Evolutionary conservation across 768 basidiomycete genomes (phyloP), one percentile per base, ranked within the genome.

Genomic region (Heimioporus sp.): DNA sequence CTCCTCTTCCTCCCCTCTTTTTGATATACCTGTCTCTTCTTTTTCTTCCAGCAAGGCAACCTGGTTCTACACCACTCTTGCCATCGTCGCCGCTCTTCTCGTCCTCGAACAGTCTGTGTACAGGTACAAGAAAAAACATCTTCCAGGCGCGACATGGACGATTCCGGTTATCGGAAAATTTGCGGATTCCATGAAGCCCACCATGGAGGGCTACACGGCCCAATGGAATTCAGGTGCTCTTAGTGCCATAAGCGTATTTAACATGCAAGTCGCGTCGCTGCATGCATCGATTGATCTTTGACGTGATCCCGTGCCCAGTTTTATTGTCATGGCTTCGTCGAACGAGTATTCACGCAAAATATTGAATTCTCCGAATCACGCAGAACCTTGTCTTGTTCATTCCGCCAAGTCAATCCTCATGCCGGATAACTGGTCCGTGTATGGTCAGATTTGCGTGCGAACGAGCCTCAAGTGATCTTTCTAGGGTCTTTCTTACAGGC

Each of bases 121-220:
- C 70, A 78, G 96, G 34, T 80, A 79, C 65, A 95, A 97, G 75
- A 98, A 98, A 65, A 81, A 78, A 17, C 81, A 88, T 60, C 80
- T 98, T 8, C 94, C 96, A 0, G 96, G 96, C 7, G 83, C 79
- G 42, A 77, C 70, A 65, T 98, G 93, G 94, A 97, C 93, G 12
- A 94, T 97, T 57, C 97, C 97, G n/a, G 63, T 99, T 63, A 98
- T 99, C 50, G 97, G 97, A 51, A 94, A 94, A 71, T 97, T 98
- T 61, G 85, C 87, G 5, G 92, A 98, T 65, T 95, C 92, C 5
- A 74, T 96, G 74, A 82, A 87, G 58, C 97, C 97, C 12, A 86
- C 91, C 6, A 80, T 98, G 80, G 90, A 95, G 66, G 82, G 81
- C 38, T 99, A 99, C 76, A 89, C 87, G 77, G 80, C 78, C 59